These are phyloP conservation scores for Sugiyamaella chiloensis DNA, from an alignment of 805 yeast genomes.

Conservation along the genomic window DNA sequence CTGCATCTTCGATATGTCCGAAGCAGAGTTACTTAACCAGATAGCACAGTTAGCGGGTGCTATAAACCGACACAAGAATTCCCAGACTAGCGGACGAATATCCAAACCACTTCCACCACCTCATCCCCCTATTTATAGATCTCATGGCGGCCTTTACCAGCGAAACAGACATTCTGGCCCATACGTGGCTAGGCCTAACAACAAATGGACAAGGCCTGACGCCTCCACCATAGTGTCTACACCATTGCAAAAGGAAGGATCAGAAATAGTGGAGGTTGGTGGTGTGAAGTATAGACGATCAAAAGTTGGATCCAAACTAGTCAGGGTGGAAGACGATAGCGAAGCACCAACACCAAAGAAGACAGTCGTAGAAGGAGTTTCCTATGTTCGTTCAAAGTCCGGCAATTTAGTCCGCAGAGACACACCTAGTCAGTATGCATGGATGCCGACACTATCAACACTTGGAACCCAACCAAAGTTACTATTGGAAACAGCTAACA, in stretches of 20 bases:
- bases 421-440: slow-evolving; percentile 5
- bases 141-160: no score
- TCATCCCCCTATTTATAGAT: no score
- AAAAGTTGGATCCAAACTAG: slow-evolving; percentile 26
- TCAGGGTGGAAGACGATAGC: slow-evolving; percentile 16
- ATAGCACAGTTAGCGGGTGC: slow-evolving; percentile 29
- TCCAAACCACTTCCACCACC: no score
- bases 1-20: slow-evolving; percentile 18
- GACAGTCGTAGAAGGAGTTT: slow-evolving; percentile 26
- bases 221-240: neutral
- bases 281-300: slow-evolving; percentile 25
- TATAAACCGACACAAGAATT: slow-evolving; percentile 24
- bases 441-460: neutral
- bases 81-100: no score
- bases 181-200: no score
- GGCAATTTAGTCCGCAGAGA: slow-evolving; percentile 16
- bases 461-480: neutral
- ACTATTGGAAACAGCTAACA: neutral
- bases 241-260: neutral
- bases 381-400: slow-evolving; percentile 26
- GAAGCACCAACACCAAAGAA: slow-evolving; percentile 22
- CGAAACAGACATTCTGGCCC: no score
- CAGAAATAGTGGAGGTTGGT: slow-evolving; percentile 22
- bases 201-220: slow-evolving; percentile 1
- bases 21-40: slow-evolving; percentile 22